Evolutionary conservation across 2,329 filamentous ascomycete genomes (phyloP), one percentile per base, ranked within the genome.

Genomic region (Ceratocystiopsis sp.): DNA sequence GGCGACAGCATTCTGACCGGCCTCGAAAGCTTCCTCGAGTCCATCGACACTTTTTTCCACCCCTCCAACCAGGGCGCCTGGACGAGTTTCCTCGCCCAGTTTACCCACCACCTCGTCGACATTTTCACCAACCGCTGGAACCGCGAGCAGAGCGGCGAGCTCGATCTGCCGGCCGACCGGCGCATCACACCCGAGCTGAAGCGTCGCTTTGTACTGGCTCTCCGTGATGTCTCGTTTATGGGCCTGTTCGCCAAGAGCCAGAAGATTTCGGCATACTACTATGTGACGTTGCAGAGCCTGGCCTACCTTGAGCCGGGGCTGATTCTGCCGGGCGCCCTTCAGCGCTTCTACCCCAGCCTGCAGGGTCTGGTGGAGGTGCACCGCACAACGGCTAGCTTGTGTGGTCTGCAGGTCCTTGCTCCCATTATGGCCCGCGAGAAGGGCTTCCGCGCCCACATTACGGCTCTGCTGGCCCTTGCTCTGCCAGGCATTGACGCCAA

Each of bases 41-140:
- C 87, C 3, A 81, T 96, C 39, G 91, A 98, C 59, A 98, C 91
- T 1, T 98, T 98, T 61, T 98, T 95, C 67, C 91, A 98, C 54
- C 91, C 91, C 2, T 98, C 91, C 3, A 98, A 98, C 59, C 84
- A 89, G 42, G 91, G 91, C 14, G 67, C 67, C 14, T 98, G 91
- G 91, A 93, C 89, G 2, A 85, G 78, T 53, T 82, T 89, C 50
- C 66, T 98, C 37, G 81, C 86, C 3, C 89, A 96, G 59, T 69
- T 98, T 43, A 84, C 91, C 6, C 87, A 87, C 57, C 94, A 93
- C 59, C 68, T 98, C 7, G 80, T 87, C 3, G 91, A 98, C 58
- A 87, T 93, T 54, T 98, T 98, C 59, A 84, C 98, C 37, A 91
- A 93, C 63, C 79, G 91, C 42, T 98, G 87, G 87, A 96, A 98